Evolutionary conservation across 2,329 filamentous ascomycete species (phyloP), one percentile per base, ranked within the genome.

Genomic region (Scedosporium boydii): DNA sequence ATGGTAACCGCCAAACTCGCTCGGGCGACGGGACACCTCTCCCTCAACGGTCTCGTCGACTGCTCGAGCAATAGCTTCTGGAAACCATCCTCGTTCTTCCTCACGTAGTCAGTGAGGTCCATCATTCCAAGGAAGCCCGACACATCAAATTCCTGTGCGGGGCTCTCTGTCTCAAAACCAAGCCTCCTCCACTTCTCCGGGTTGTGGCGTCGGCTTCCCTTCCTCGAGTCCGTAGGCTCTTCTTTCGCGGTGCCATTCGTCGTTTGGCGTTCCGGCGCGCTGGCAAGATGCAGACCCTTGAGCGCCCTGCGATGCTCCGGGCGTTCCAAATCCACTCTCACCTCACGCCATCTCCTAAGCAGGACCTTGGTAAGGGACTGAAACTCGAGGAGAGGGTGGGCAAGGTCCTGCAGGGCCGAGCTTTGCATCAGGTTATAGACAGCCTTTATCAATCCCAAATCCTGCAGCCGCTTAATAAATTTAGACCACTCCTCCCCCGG

Each of bases 371-470:
- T 96, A 70, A 98, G 78, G 3, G 86, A 87, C 76, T 99, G 95
- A 66, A 98, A 99, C 72, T 99, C 95, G 44, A 98, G 78, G 61
- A 98, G 79, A 12, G 95, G 92, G 69, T 93, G 89, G 10, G 92
- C 91, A 62, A 96, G 79, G 74, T 99, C 95, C 69, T 96, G 91
- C 66, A 98, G 80, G 1, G 92, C 88, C 29, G 91, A 93, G 69
- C 93, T 93, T 76, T 96, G 93, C 92, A 98, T 97, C 63, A 99
- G 83, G 66, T 86, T 85, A 74, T 92, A 97, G 14, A 96, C 93
- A 9, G 91, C 90, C 73, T 91, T 91, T 67, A 98, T 96, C 46
- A 98, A 85, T 0, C 93, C 95, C 34, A 98, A 77, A 75, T 98
- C 93, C 74, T 98, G 95, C 67, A 99, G 76, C 66, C 87, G 83